Percentiles rank a stretch among this genome's conserved stretches.
These are phyloP conservation scores for Abrus precatorius DNA, from an alignment of 306 rosid genomes.

Conservation along the genomic window DNA sequence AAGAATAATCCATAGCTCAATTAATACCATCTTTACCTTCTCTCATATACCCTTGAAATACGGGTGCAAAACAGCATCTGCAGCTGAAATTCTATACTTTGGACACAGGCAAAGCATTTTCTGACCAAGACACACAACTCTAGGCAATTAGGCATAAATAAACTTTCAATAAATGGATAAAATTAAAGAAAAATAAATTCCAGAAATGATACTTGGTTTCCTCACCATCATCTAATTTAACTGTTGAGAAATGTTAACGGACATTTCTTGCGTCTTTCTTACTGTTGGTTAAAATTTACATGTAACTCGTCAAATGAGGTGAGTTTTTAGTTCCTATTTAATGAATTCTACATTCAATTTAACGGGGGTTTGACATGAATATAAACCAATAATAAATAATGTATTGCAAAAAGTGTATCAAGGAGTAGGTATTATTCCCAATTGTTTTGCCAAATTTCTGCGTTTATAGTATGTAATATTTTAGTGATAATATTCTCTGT, in stretches of 20 bases:
- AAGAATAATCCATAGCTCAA: not conserved
- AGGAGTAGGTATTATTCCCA: no score
- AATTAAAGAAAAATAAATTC: no score
- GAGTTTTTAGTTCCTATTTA: no score
- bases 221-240: not conserved
- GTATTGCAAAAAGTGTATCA: no score
- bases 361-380: no score
- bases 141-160: not conserved
- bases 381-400: no score
- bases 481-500: not conserved
- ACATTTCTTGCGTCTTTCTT: no score
- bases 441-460: not conserved
- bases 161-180: no score
- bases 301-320: no score
- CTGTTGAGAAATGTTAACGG: no score
- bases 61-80: conserved; percentile 35
- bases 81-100: conserved; percentile 28
- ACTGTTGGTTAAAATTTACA: no score
- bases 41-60: not conserved
- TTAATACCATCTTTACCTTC: not conserved
- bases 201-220: not conserved
- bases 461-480: not conserved
- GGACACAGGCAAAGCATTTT: conserved; percentile 41
- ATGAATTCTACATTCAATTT: not conserved
- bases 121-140: conserved; percentile 31